Evolutionary conservation across 352 stramenopile genomes (phyloP), one percentile per base, ranked within the genome.

Genomic region (Peronosclerospora sorghi): DNA sequence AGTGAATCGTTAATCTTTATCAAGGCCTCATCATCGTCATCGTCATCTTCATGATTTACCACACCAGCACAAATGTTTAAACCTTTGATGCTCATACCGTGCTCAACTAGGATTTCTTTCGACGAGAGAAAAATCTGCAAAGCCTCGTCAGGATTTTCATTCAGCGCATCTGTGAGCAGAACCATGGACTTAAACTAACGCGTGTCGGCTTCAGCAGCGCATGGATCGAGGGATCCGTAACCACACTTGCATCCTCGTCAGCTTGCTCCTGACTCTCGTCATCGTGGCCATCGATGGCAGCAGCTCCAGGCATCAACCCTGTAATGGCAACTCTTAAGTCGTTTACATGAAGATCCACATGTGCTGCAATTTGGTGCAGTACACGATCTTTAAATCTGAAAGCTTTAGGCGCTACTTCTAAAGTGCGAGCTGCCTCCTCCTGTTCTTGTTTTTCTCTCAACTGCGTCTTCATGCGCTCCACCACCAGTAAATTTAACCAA

Each of bases 301-400:
- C 27, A 45, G 17, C 35, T 18, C 47, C 44, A 8, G 52, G 44
- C 4, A 42, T 62, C 13, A 67, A 28, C 5, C 50, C 63, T 17
- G 55, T 75, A 24, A 73, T 59, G 9, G 42, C 48, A 21, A 83
- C 45, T 42, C 56, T 54, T 29, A 78, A 48, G 15, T 73, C 43
- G 8, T 40, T 70, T 32, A 80, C 52, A 34, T 74, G 63, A 20
- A 83, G 42, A 17, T 83, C 71, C 32, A 82, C 56, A 38, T 83
- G 71, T 4, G 68, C 65, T n/a, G 73, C 59, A 14, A 82, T 56
- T 28, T 71, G 52, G 45, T 83, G 71, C 15, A 83, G 38, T 19
- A 82, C 66, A 21, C 71, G 71, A 41, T 83, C 71, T 21, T 81
- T 79, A 27, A 80, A 81, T 8, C 59, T 60, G 35, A 76, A 83